A percentile compares a stretch with the other conserved stretches of the same genome.
Conservation (phyloP, 768 basidiomycete species). For the Pleurotus giganteus region DNA sequence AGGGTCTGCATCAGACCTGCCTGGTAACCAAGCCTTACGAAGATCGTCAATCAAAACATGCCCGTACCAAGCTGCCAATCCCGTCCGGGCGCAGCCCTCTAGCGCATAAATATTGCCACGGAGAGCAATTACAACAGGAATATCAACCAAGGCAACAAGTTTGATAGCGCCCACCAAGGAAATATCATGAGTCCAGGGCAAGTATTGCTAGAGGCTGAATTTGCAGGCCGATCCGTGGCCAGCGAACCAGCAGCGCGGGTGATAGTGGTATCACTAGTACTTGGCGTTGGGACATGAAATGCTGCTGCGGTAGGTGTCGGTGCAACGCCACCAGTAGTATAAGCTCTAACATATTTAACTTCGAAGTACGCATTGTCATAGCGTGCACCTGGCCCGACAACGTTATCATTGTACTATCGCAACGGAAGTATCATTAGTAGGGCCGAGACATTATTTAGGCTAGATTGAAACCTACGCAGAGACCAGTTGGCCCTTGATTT, state of each 20-base stretch:
- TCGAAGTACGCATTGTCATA: slow-evolving; percentile 60
- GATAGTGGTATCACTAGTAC: not conserved
- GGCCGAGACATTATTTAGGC: not conserved
- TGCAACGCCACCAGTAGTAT: slow-evolving; percentile 14
- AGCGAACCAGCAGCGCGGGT: not conserved
- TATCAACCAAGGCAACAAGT: too few species aligned
- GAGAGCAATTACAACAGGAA: too few species aligned
- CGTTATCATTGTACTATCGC: slow-evolving; percentile 53
- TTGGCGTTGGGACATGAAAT: not conserved
- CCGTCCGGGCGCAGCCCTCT: too few species aligned
- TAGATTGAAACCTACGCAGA: slow-evolving; percentile 25
- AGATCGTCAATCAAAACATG: too few species aligned
- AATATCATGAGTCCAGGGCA: too few species aligned
- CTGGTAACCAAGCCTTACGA: too few species aligned
- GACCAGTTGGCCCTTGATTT: slow-evolving; percentile 31
- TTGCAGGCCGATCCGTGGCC: not conserved
- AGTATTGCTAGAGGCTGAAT: not conserved
- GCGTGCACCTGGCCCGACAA: slow-evolving; percentile 39
- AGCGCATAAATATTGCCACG: too few species aligned
- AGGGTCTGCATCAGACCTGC: too few species aligned
- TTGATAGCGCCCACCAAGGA: too few species aligned
- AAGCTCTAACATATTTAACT: slow-evolving; percentile 55
- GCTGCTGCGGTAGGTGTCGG: slow-evolving; percentile 7
- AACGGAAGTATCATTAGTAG: not conserved
- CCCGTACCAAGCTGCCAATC: too few species aligned